Evolutionary conservation across 371 early-diverging fungal species (phyloP).

Genomic region (Mortierella sp.): DNA sequence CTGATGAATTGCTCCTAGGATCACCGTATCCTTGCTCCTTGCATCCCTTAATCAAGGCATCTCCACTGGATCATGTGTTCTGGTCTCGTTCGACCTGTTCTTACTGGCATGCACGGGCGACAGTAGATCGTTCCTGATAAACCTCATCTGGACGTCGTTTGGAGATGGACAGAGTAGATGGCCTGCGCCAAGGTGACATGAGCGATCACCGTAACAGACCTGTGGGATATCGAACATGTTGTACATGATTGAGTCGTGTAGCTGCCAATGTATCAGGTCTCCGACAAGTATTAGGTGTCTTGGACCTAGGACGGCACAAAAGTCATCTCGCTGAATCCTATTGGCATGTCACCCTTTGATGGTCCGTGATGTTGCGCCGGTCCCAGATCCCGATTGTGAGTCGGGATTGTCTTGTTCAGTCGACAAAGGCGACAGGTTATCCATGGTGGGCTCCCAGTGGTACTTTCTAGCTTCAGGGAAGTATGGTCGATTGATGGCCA

Average conservation of each 20-base stretch:
- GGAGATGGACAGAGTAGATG: constrained; percentile 40
- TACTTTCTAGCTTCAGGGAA: constrained; percentile 54
- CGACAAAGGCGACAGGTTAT: neutral
- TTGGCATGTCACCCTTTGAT: constrained; percentile 29
- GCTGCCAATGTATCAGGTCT: constrained; percentile 66
- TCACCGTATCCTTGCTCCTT: constrained; percentile 58
- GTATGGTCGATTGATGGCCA: constrained; percentile 39
- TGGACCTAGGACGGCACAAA: constrained; percentile 37
- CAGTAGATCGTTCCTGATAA: constrained; percentile 65
- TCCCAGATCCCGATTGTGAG: too few relatives aligned
- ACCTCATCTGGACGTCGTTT: constrained; percentile 56
- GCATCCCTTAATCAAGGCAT: constrained; percentile 64
- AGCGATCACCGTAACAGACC: constrained; percentile 69
- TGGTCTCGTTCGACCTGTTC: constrained; percentile 54
- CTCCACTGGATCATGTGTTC: constrained; percentile 57
- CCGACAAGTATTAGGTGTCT: constrained; percentile 61
- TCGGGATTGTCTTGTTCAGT: neutral
- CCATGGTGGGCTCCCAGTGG: constrained; percentile 30
- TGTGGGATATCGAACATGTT: constrained; percentile 64
- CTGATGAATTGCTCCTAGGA: constrained; percentile 62
- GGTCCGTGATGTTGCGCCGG: neutral
- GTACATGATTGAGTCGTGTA: constrained; percentile 70
- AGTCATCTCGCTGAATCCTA: constrained; percentile 37
- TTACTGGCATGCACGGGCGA: constrained; percentile 44
- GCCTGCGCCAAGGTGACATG: constrained; percentile 56